Evolutionary conservation across 768 basidiomycete genomes (phyloP).

Genomic region (Suillus ampliporus): DNA sequence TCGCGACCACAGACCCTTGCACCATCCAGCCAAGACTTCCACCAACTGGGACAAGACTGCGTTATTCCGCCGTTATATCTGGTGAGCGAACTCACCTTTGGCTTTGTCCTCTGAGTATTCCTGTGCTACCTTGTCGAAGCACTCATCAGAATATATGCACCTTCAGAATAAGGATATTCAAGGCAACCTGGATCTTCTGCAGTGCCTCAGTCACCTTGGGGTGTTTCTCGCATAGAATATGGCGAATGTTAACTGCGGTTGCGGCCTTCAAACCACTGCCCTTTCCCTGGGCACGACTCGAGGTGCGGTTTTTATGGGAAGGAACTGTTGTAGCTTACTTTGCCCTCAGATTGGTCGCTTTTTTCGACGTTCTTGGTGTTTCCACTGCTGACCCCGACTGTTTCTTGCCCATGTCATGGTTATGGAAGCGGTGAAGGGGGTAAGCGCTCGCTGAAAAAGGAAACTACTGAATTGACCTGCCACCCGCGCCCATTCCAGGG

Average conservation of each 20-base stretch:
- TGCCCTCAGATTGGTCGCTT: too few relatives aligned
- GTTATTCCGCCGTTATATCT: not conserved
- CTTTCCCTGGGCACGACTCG: too few relatives aligned
- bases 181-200: conserved; percentile 72
- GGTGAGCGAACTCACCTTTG: conserved; percentile 56
- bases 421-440: too few relatives aligned
- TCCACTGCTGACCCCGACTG: not conserved
- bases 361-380: too few relatives aligned
- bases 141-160: conserved; percentile 18
- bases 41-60: conserved; percentile 55
- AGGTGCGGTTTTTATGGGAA: too few relatives aligned
- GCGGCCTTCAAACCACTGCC: too few relatives aligned
- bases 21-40: conserved; percentile 89
- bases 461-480: too few relatives aligned
- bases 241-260: too few relatives aligned
- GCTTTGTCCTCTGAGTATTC: conserved; percentile 94
- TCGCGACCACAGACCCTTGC: conserved; percentile 83
- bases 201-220: conserved; percentile 80
- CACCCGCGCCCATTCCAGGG: too few relatives aligned
- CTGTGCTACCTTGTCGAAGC: conserved; percentile 89
- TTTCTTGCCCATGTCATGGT: conserved; percentile 3
- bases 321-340: too few relatives aligned
- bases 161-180: not conserved
- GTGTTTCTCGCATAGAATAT: conserved; percentile 58
- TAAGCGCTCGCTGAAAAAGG: not conserved